Base-by-base conservation (phyloP, 495 filamentous ascomycete genomes). In the Xylona heveae region DNA sequence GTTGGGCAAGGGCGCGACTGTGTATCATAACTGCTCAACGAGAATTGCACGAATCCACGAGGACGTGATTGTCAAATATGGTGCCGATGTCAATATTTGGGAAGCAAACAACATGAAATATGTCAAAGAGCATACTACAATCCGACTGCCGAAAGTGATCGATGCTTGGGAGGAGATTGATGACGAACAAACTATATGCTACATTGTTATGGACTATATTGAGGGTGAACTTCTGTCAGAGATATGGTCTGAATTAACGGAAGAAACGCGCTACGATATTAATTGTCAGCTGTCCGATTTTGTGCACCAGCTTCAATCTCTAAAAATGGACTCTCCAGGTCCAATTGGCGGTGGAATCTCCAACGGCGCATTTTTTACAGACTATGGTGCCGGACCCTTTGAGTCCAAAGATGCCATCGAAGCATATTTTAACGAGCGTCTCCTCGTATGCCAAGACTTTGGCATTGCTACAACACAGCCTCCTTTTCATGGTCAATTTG, bases 161-260 rank as follows among this genome's bases (percentile, higher is more conserved):
- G n/a, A n/a, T n/a, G n/a, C n/a, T n/a, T n/a, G n/a, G n/a, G n/a
- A n/a, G n/a, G n/a, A n/a, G n/a, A n/a, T n/a, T n/a, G n/a, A n/a
- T n/a, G n/a, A n/a, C n/a, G n/a, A n/a, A n/a, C n/a, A n/a, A n/a
- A n/a, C n/a, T n/a, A n/a, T n/a, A n/a, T n/a, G 47, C 4, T 52
- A 46, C 35, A 42, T 54, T 38, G 35, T 51, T n/a, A 52, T 54
- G 45, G 44, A 53, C 39, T 53, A 40, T 38, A 39, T 53, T 34
- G 3, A 33, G 17, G 45, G 51, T 12, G 16, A 45, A 34, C 27
- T 41, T 3, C 41, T 51, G 25, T 40, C 40, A 27, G 38, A 42
- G 18, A 41, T 44, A 31, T 54, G 45, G 51, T 28, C 33, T 17
- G 10, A 19, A 7, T 40, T 49, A 14, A 34, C 38, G 24, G 13